Percentiles rank a stretch among this genome's conserved stretches.
phyloP scores from a whole-genome alignment of 805 yeast genomes.

The Zygosaccharomyces bailii region DNA sequence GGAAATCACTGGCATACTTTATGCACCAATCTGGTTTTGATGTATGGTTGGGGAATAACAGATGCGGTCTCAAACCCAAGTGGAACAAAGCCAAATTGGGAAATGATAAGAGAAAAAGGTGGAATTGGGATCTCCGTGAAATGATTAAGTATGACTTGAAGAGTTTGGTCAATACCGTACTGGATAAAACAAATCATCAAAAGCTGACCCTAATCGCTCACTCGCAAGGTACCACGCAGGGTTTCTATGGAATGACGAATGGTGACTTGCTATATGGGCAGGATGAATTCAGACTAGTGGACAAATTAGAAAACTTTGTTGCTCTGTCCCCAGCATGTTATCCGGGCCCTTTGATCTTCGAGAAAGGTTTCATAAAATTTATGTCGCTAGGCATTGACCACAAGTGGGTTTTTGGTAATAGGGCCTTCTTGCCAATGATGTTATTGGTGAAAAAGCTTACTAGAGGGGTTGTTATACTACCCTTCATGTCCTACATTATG shows the following conservation, averaged over 20 bases:
- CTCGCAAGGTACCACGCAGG: conserved; percentile 91
- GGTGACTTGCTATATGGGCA: conserved; percentile 33
- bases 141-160: conserved; percentile 79
- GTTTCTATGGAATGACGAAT: conserved; percentile 62
- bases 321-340: conserved; percentile 90
- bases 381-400: conserved; percentile 51
- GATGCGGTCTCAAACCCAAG: conserved; percentile 78
- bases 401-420: conserved; percentile 64
- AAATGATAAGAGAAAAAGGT: conserved; percentile 44
- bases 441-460: conserved; percentile 51
- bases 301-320: conserved; percentile 61
- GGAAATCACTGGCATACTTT: conserved; percentile 66
- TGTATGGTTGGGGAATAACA: conserved; percentile 87
- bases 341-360: conserved; percentile 73
- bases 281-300: conserved; percentile 41
- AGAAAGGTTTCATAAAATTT: conserved; percentile 56
- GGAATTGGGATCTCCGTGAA: conserved; percentile 93
- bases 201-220: conserved; percentile 72
- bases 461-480: conserved; percentile 51
- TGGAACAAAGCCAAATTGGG: conserved; percentile 47
- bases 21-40: conserved; percentile 60
- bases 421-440: conserved; percentile 76
- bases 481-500: conserved; percentile 69
- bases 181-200: conserved; percentile 37
- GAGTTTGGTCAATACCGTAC: conserved; percentile 60